Evolutionary conservation across 139 green algal species (phyloP).

Genomic region (Chlamydomonas applanata): DNA sequence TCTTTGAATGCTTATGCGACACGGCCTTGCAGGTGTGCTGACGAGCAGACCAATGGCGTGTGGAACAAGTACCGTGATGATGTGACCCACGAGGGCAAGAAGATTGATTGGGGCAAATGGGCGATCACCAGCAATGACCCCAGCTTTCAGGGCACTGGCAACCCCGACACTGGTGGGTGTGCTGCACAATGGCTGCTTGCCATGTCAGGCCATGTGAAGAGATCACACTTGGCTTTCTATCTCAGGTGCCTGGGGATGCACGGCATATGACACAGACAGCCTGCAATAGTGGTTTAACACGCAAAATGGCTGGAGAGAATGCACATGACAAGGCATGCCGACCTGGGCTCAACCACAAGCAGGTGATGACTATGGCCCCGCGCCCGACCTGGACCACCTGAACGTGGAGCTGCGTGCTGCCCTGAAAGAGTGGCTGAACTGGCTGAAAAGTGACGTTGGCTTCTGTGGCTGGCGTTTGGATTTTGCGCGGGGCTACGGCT

Average conservation of each 20-base stretch:
- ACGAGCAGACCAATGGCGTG: slow-evolving; percentile 58
- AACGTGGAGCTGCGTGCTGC: slow-evolving; percentile 68
- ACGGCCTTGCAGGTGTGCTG: slow-evolving; percentile 46
- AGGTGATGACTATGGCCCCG: slow-evolving; percentile 65
- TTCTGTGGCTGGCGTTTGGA: slow-evolving; percentile 88
- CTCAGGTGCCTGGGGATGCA: too few relatives aligned
- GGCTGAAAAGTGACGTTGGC: slow-evolving; percentile 70
- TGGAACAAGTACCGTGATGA: slow-evolving; percentile 68
- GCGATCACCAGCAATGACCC: slow-evolving; percentile 81
- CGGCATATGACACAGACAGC: too few relatives aligned
- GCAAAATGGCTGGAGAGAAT: too few relatives aligned
- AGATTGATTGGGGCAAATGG: slow-evolving; percentile 72
- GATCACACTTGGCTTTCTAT: too few relatives aligned
- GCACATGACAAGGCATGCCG: too few relatives aligned
- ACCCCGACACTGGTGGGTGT: slow-evolving; percentile 66
- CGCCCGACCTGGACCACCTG: slow-evolving; percentile 86
- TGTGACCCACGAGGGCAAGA: neutral
- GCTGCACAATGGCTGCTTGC: too few relatives aligned
- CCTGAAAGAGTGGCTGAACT: slow-evolving; percentile 79
- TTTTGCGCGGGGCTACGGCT: slow-evolving; percentile 65
- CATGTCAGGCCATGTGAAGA: too few relatives aligned
- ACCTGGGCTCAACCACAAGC: too few relatives aligned
- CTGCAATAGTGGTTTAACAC: too few relatives aligned
- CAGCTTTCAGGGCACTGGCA: slow-evolving; percentile 65
- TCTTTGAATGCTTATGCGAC: too few relatives aligned